These are phyloP conservation scores for Favolaschia claudopus DNA, from an alignment of 768 basidiomycete genomes.

Conservation along the genomic window DNA sequence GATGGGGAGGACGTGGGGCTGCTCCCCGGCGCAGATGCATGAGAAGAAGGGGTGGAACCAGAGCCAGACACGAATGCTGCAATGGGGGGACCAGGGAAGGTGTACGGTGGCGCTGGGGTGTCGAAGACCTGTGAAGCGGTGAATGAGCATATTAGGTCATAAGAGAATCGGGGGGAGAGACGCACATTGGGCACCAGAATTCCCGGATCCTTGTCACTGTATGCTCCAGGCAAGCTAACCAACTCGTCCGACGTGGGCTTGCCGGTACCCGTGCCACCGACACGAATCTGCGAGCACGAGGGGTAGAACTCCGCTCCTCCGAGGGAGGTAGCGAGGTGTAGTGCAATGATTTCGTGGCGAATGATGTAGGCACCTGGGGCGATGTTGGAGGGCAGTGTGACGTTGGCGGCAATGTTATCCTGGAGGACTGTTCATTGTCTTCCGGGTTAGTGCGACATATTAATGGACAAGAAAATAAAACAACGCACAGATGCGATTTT, in stretches of 20 bases:
- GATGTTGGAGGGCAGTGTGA: slow-evolving; percentile 46
- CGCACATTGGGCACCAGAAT: slow-evolving; percentile 53
- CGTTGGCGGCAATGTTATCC: slow-evolving; percentile 31
- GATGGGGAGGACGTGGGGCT: slow-evolving; percentile 18
- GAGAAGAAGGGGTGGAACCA: neutral
- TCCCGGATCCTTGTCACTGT: slow-evolving; percentile 60
- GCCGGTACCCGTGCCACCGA: slow-evolving; percentile 49
- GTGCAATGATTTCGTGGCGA: slow-evolving; percentile 65
- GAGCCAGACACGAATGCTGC: slow-evolving; percentile 46
- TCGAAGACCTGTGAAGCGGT: slow-evolving; percentile 48
- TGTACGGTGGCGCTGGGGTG: slow-evolving; percentile 36
- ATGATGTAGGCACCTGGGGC: slow-evolving; percentile 59
- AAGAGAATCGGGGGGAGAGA: neutral
- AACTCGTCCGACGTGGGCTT: slow-evolving; percentile 42
- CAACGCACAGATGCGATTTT: slow-evolving; percentile 45
- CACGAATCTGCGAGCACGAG: slow-evolving; percentile 53
- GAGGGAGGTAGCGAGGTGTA: slow-evolving; percentile 52
- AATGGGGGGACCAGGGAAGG: slow-evolving; percentile 62
- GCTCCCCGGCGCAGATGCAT: too few species aligned
- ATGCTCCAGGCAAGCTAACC: slow-evolving; percentile 61
- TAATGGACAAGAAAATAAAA: neutral
- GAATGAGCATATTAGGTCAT: too few species aligned
- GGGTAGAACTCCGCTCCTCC: slow-evolving; percentile 71
- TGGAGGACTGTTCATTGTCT: neutral
- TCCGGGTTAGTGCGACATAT: neutral